Evolutionary conservation across 2,329 filamentous ascomycete genomes (phyloP).

Genomic region (Mycogone perniciosa): DNA sequence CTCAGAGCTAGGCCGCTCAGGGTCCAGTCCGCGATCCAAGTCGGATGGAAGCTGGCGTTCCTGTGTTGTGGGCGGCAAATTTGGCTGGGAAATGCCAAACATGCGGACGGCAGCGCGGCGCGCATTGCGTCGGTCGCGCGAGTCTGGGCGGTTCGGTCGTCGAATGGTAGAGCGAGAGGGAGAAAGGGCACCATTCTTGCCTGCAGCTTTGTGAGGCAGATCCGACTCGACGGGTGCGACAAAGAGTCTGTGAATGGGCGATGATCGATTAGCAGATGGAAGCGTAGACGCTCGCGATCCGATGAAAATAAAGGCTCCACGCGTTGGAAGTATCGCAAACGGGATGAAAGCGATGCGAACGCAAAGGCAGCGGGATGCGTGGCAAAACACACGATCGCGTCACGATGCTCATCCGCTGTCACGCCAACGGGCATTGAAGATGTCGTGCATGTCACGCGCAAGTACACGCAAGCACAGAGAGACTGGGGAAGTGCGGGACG

Average conservation of each 20-base stretch:
- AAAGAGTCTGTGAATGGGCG: conserved; percentile 33
- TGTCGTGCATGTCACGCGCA: not conserved
- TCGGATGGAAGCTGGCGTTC: conserved; percentile 18
- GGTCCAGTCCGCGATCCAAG: conserved; percentile 10
- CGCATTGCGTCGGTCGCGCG: conserved; percentile 25
- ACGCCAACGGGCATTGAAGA: not conserved
- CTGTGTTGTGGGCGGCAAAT: conserved; percentile 11
- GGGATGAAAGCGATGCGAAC: not conserved
- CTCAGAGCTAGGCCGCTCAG: not conserved
- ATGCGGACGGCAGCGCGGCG: conserved; percentile 22
- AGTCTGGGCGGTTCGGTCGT: conserved; percentile 27
- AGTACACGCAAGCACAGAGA: not conserved
- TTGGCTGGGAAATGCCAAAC: conserved; percentile 22
- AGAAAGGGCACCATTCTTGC: conserved; percentile 24
- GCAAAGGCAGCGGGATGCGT: not conserved
- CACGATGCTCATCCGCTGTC: not conserved
- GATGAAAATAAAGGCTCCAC: not conserved
- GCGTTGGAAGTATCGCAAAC: not conserved
- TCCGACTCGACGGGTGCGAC: conserved; percentile 41
- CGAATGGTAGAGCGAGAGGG: conserved; percentile 36
- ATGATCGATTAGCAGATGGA: conserved; percentile 1
- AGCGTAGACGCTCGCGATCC: not conserved
- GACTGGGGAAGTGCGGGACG: not conserved
- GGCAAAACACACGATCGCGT: not conserved
- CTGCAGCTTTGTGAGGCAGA: conserved; percentile 29